Conservation (phyloP, 805 yeast genomes). For the Wickerhamiella spandovensis region DNA sequence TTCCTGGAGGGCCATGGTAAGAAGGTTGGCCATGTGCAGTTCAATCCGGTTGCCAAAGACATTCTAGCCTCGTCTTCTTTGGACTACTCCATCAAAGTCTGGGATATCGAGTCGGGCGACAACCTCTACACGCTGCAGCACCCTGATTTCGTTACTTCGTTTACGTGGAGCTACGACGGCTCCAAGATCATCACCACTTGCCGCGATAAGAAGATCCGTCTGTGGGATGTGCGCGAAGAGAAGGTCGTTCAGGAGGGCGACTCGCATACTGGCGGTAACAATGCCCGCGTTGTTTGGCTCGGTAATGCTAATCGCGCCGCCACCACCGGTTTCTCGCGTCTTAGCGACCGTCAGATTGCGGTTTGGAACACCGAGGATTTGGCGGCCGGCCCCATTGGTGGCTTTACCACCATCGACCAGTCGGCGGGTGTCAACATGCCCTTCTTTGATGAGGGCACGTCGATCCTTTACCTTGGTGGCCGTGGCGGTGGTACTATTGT, state of each 20-base stretch:
- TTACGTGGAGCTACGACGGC: slow-evolving; percentile 85
- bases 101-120: slow-evolving; percentile 74
- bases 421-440: slow-evolving; percentile 93
- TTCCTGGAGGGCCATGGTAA: slow-evolving; percentile 74
- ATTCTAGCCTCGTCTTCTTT: slow-evolving; percentile 82
- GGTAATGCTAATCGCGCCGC: slow-evolving; percentile 74
- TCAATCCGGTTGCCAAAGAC: slow-evolving; percentile 78
- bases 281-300: slow-evolving; percentile 78
- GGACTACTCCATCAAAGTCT: slow-evolving; percentile 81
- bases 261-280: slow-evolving; percentile 89
- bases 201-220: slow-evolving; percentile 77
- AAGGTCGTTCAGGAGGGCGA: slow-evolving; percentile 67
- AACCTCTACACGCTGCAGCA: slow-evolving; percentile 64
- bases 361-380: slow-evolving; percentile 77
- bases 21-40: slow-evolving; percentile 85
- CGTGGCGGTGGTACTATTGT: slow-evolving; percentile 97
- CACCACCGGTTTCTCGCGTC: slow-evolving; percentile 88
- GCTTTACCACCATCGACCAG: slow-evolving; percentile 73
- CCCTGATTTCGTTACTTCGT: slow-evolving; percentile 83
- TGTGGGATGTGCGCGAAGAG: slow-evolving; percentile 81
- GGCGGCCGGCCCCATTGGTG: slow-evolving; percentile 75
- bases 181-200: slow-evolving; percentile 74
- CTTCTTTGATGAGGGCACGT: slow-evolving; percentile 67
- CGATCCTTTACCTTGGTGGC: slow-evolving; percentile 80
- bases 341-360: slow-evolving; percentile 90